These are phyloP conservation scores for Acer saccharum DNA, from an alignment of 345 rosid species.

Conservation along the genomic window DNA sequence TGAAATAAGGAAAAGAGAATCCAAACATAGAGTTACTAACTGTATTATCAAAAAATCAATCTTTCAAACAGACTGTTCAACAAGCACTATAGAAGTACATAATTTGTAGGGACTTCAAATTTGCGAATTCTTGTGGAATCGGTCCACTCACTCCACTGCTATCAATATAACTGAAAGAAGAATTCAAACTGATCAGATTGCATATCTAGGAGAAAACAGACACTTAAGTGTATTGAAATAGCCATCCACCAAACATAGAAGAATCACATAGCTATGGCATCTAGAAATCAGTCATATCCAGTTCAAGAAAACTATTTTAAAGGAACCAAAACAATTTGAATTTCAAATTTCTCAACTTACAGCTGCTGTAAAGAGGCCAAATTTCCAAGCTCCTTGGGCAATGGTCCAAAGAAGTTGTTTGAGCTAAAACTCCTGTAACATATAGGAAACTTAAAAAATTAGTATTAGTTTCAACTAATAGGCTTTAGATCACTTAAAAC, in stretches of 20 bases:
- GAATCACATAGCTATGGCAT: no score
- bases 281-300: no score
- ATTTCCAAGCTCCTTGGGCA: constrained; percentile 50
- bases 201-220: background rate
- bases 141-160: constrained; percentile 62
- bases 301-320: background rate
- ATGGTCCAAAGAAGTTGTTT: constrained; percentile 49
- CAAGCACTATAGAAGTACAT: constrained; percentile 34
- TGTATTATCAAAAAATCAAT: background rate
- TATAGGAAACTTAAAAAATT: constrained; percentile 2
- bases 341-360: constrained; percentile 33
- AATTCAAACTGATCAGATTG: constrained; percentile 11
- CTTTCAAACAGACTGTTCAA: background rate
- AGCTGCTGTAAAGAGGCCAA: constrained; percentile 50
- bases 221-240: background rate
- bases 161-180: constrained; percentile 50
- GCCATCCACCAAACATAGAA: no score
- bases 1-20: constrained; percentile 23
- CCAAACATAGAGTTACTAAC: background rate
- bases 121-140: constrained; percentile 49
- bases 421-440: constrained; percentile 57
- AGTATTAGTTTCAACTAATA: background rate
- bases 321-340: background rate
- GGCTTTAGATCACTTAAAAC: background rate
- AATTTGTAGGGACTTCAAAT: constrained; percentile 46